phyloP scores from a whole-genome alignment of 768 basidiomycete genomes.

The Psilocybe azurescens region DNA sequence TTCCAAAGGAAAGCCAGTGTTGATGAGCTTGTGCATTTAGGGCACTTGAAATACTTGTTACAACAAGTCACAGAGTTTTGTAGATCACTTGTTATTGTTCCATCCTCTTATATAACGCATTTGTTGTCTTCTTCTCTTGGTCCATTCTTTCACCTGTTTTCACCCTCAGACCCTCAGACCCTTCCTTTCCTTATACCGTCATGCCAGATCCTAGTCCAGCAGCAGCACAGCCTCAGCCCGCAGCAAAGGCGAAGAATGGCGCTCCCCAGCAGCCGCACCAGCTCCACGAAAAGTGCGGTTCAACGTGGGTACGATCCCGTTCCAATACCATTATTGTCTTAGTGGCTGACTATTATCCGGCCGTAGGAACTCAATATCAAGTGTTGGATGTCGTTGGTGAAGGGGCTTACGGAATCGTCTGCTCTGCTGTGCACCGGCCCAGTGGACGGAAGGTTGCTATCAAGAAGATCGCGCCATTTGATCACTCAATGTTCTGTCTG shows the following conservation, averaged over 20 bases:
- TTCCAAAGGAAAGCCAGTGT: not conserved
- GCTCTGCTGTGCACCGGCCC: slow-evolving; percentile 87
- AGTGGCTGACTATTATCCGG: slow-evolving; percentile 11
- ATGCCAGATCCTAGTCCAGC: slow-evolving; percentile 31
- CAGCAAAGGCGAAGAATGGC: slow-evolving; percentile 42
- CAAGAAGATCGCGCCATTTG: slow-evolving; percentile 95
- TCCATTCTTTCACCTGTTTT: slow-evolving; percentile 18
- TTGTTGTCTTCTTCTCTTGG: slow-evolving; percentile 19
- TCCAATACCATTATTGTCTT: slow-evolving; percentile 10
- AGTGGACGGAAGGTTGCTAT: slow-evolving; percentile 93
- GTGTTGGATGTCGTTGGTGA: slow-evolving; percentile 89
- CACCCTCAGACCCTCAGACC: slow-evolving; percentile 18
- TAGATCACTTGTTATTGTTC: slow-evolving; percentile 30
- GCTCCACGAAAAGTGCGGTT: slow-evolving; percentile 87
- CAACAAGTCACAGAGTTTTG: slow-evolving; percentile 15
- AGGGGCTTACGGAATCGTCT: slow-evolving; percentile 95
- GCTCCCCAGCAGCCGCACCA: slow-evolving; percentile 46
- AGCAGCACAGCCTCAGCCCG: slow-evolving; percentile 26
- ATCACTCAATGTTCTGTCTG: slow-evolving; percentile 91
- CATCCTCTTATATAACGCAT: slow-evolving; percentile 27
- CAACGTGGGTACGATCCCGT: slow-evolving; percentile 68
- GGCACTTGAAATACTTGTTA: slow-evolving; percentile 6
- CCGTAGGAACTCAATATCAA: slow-evolving; percentile 75
- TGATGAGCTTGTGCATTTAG: slow-evolving; percentile 5
- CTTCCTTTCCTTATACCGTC: slow-evolving; percentile 15